Evolutionary conservation across 1,284 basidiomycete species (phyloP), one percentile per base, ranked within the genome.

Genomic region (Tylopilus sp.): DNA sequence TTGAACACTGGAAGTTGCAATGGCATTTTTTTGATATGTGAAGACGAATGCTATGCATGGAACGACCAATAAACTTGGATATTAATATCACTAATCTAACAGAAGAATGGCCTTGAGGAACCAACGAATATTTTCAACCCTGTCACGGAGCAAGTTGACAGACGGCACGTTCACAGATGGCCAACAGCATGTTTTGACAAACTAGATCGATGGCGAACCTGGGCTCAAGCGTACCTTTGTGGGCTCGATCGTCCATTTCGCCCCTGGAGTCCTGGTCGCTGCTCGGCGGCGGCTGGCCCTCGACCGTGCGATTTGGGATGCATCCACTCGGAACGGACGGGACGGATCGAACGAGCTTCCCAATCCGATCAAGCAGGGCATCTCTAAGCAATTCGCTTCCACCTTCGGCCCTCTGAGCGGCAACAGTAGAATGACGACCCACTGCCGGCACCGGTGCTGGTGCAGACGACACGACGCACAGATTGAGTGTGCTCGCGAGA

Each of bases 401-500:
- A 4, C 16, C 4, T 3, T 52, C 61, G 18, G 60, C 8, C 19
- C 22, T 63, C 24, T 13, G 36, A 22, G 22, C 41, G 12, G 32
- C 51, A 12, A 36, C 49, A 29, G 18, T 29, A 36, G 19, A 24
- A 24, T 49, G 51, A 29, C 22, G 15, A 33, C 54, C 41, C 16
- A 24, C 56, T 24, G 26, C 15, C 12, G 13, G 29, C 3, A 26
- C 26, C 12, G 13, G 29, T 4, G 32, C 26, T 24, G 56, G 52
- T 3, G 44, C 10, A 33, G 49, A 54, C 2, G 66, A 12, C 6
- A n/a, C 39, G 38, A 72, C 62, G 22, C 72, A 74, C 16, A 77
- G 61, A 26, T 65, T 65, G 62, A 79, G 77, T 33, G 67, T 64
- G 56, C 66, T 73, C 15, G 69, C 73, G 56, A 76, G 74, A 39